Evolutionary conservation across 2,329 filamentous ascomycete genomes (phyloP).

Genomic region (Microcera coccophila): DNA sequence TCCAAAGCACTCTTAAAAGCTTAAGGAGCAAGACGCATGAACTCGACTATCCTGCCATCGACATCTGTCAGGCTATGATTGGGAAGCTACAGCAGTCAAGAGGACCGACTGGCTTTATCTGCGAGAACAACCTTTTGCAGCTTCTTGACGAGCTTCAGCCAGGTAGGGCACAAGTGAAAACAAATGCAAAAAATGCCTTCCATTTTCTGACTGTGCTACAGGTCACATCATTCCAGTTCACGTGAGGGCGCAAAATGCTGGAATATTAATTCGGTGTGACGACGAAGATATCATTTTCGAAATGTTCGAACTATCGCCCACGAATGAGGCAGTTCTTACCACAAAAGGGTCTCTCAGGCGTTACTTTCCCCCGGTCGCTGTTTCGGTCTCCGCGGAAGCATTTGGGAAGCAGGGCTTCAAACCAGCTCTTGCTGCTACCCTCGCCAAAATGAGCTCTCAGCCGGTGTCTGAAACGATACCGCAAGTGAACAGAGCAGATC

Average conservation of each 20-base stretch:
- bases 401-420: constrained; percentile 15
- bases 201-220: neutral
- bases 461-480: constrained; percentile 12
- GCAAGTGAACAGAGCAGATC: constrained; percentile 35
- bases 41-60: neutral
- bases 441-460: neutral
- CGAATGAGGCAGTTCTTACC: constrained; percentile 21
- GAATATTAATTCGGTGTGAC: constrained; percentile 26
- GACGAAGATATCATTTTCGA: constrained; percentile 25
- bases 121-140: neutral
- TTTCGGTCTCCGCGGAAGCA: constrained; percentile 14
- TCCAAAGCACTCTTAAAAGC: neutral
- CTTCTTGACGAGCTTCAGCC: neutral
- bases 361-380: constrained; percentile 24
- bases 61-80: neutral
- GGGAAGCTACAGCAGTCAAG: neutral
- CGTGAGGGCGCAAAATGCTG: constrained; percentile 33
- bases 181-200: neutral
- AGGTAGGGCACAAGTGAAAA: too few species aligned
- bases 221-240: neutral
- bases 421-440: constrained; percentile 8
- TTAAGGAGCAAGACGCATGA: neutral
- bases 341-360: constrained; percentile 30
- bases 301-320: constrained; percentile 33
- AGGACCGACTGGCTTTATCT: neutral